A percentile compares a stretch with the other conserved stretches of the same genome.
These are phyloP conservation scores for Pleurozium schreberi DNA, from an alignment of 225 moss, liverwort and hornwort species.

Conservation along the genomic window DNA sequence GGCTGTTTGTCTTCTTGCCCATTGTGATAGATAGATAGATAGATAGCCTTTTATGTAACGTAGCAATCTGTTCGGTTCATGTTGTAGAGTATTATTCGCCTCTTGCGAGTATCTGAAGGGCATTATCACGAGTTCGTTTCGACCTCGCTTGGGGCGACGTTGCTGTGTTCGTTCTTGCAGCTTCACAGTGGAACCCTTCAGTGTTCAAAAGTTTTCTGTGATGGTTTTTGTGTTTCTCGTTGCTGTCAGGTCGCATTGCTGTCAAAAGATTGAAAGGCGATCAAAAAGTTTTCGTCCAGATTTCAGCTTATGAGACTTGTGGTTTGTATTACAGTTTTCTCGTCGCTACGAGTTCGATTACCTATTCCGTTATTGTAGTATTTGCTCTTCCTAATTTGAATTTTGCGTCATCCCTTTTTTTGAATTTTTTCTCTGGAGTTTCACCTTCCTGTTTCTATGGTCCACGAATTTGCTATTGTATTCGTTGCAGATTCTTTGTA, in stretches of 20 bases:
- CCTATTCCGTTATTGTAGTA: neutral
- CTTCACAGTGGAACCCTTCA: neutral
- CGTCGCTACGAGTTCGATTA: neutral
- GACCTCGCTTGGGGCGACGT: neutral
- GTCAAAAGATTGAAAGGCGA: neutral
- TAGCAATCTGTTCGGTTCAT: neutral
- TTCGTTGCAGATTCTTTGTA: neutral
- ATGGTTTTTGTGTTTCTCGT: neutral
- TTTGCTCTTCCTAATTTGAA: neutral
- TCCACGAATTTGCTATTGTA: neutral
- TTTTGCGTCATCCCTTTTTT: neutral
- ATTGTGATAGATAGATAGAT: neutral
- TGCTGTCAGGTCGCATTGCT: neutral
- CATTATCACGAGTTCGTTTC: neutral
- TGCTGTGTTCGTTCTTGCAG: neutral
- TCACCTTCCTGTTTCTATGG: neutral
- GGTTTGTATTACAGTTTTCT: neutral
- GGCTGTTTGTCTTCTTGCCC: constrained; percentile 6
- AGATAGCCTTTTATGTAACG: neutral
- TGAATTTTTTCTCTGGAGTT: neutral
- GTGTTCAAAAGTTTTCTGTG: neutral
- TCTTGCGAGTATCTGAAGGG: neutral
- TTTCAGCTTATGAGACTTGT: neutral
- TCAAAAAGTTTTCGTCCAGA: neutral
- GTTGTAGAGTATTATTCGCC: neutral